Evolutionary conservation across 176 grass and related monocot species (phyloP), one percentile per base, ranked within the genome.

Genomic region (Coix lacrymajobi): DNA sequence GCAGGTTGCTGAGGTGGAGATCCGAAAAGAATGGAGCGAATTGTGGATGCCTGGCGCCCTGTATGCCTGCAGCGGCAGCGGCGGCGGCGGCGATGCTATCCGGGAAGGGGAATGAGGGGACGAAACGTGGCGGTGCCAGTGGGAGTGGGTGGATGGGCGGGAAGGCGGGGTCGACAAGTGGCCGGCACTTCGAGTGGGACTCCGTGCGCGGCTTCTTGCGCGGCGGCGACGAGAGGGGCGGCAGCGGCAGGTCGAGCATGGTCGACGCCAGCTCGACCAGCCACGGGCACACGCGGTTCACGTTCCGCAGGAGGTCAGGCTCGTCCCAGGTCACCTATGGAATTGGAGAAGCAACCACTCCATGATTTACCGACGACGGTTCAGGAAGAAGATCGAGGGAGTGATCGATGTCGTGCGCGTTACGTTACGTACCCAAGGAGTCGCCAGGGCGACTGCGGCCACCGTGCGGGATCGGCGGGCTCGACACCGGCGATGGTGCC

Each of bases 11-110:
- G 78, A 89, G 62, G 85, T 82, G 88, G 76, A 90, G 87, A 84
- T 96, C 89, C 87, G 87, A 65, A 46, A 96, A 84, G 41, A 84
- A 81, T 78, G 83, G 74, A 79, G 64, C 91, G 86, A 96, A 81
- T 46, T 83, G 88, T 80, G 87, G 61, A 84, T 99, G 96, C 96
- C 96, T 99, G 96, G 93, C 91, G 93, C 96, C 96, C 96, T 99
- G 93, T 90, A 99, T 95, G 89, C 90, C 87, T 92, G 89, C 89
- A 74, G 91, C 78, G 34, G 65, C 86, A n/a, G 56, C 83, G 68
- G 79, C 79, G 66, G 79, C 79, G 66, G 84, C 11, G 3, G 56
- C 56, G 12, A 11, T 63, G 13, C 61, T 87, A 24, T 60, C 86
- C 62, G 84, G 88, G 66, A 91, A 86, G 70, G 79, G 85, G 87